Evolutionary conservation across 768 basidiomycete genomes (phyloP), one percentile per base, ranked within the genome.

Genomic region (Mrakia gelida): DNA sequence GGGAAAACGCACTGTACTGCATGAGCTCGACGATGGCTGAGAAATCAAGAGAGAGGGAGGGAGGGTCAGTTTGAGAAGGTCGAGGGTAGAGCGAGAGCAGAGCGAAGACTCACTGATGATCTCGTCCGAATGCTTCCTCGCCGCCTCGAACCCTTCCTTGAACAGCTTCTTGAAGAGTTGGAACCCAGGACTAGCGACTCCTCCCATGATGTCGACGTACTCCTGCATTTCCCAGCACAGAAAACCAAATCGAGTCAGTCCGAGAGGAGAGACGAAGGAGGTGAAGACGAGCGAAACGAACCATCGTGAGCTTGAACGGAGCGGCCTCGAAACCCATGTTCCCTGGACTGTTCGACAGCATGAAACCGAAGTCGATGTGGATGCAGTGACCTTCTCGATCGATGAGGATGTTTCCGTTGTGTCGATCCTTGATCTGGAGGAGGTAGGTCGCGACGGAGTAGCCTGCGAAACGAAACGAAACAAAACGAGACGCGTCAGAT

Each of bases 281-380:
- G 26, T 2, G 38, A 3, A 43, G 34, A 34, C 23, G 26, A n/a
- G 15, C 32, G 38, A 9, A 49, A 79, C 82, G 79, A 30, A 83
- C 82, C 81, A 91, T 87, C 11, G 95, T 91, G 18, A 98, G 86
- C 84, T 99, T 99, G 88, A 99, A 99, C 1, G 97, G 97, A 2
- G 97, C 95, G n/a, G 95, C 96, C 85, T 99, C 97, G 84, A 99
- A 98, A 38, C 96, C 93, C 80, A 99, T 92, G 83, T 96, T 96
- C 28, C 96, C 96, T 0, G 97, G 97, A 1, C 95, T 94, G 84
- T 98, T 98, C 62, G 92, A 92, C 49, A 98, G 88, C 88, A 98
- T 96, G 86, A 98, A 98, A 2, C 97, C 97, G 83, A 98, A 99
- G 84, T 98, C 97, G 79, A 99, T 99, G 84, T 99, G 86, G 78